These are phyloP conservation scores for Euryodendron excelsum DNA, from an alignment of 148 eudicot species.

Conservation along the genomic window DNA sequence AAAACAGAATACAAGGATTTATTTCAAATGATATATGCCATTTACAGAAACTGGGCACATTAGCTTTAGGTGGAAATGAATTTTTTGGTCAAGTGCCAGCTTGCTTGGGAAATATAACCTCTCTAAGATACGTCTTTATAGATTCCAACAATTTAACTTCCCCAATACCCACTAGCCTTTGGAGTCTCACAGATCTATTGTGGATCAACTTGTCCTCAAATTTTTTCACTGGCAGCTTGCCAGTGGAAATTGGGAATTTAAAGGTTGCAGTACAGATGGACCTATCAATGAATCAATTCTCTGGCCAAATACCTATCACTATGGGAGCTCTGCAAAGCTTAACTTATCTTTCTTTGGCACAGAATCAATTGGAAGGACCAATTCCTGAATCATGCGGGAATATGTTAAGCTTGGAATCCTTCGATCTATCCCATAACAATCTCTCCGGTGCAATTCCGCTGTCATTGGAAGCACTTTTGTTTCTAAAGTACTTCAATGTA, in stretches of 20 bases:
- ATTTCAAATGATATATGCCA: not conserved
- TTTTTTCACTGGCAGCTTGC: too few species aligned
- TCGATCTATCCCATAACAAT: constrained; percentile 7
- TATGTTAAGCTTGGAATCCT: not conserved
- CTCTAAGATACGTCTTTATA: not conserved
- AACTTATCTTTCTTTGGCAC: not conserved
- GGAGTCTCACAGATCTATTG: too few species aligned
- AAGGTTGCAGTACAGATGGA: too few species aligned
- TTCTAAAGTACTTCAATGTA: not conserved
- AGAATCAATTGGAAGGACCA: not conserved
- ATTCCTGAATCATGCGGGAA: not conserved
- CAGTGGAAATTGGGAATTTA: too few species aligned
- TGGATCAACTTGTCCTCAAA: too few species aligned
- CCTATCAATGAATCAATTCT: not conserved
- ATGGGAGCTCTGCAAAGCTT: not conserved
- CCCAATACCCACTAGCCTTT: too few species aligned
- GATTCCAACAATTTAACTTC: not conserved
- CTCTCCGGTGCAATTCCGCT: not conserved
- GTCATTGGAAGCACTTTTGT: not conserved
- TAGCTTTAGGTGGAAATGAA: not conserved
- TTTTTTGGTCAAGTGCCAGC: not conserved
- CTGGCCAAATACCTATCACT: not conserved
- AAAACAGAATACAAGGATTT: not conserved
- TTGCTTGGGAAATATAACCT: not conserved
- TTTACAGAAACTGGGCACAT: not conserved